Base-by-base conservation (phyloP, 768 basidiomycete genomes). In the Mycena maculata region DNA sequence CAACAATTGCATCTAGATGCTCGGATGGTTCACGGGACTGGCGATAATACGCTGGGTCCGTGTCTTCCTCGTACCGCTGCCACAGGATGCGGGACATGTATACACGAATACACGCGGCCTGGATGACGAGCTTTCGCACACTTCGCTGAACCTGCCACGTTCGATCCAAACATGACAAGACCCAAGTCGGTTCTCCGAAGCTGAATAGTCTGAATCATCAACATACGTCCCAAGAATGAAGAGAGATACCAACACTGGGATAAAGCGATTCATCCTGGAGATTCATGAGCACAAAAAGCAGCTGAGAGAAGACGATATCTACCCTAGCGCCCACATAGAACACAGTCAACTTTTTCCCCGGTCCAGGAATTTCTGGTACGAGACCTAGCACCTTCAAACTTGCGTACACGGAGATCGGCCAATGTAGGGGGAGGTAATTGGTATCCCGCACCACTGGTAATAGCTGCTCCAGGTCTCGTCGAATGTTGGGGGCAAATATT, bases 101-200 rank as follows among this genome's bases (percentile, higher is more conserved):
- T 86, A 85, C 74, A 75, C 44, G 74, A 76, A 49, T 74, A 77
- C 49, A 76, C 78, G 50, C 80, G 73, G 45, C 65, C 66, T 28
- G 42, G 38, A 30, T 72, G 76, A 60, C 65, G 76, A 11, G 77
- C 77, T 54, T 76, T 75, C 27, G 77, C 74, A 28, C 79, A 69
- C 10, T 83, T 69, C 5, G 72, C 57, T n/a, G 76, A 60, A 25
- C 78, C 77, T 4, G 39, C 13, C 7, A n/a, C 36, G 28, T 74
- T 75, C 25, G 66, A 60, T 60, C 84, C 83, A 55, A 83, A 81
- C 60, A 86, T 71, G 39, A 79, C 76, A 20, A 86, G 74, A 61
- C 79, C 79, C 63, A 85, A 75, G 65, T 85, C 83, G 22, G 82
- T 67, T 86, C 84, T 16, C 81, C 79, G 68, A 84, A 85, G 36